Percentiles rank a stretch among this genome's conserved stretches.
Conservation (phyloP, 768 basidiomycete species). For the Chalciporus piperatus region DNA sequence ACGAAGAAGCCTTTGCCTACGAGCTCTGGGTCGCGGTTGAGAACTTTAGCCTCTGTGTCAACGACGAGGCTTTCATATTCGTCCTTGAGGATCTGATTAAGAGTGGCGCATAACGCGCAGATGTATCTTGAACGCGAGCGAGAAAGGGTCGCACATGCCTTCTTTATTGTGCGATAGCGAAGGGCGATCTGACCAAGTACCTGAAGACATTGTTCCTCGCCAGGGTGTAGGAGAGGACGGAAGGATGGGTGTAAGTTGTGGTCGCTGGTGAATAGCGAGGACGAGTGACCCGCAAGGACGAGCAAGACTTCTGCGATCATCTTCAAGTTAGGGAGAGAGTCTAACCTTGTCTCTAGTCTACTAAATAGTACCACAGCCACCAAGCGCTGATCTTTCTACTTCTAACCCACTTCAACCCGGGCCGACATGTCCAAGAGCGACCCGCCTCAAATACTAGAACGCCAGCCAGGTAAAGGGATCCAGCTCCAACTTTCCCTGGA, state of each 20-base stretch:
- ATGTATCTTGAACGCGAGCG: constrained; percentile 71
- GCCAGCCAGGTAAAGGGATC: constrained; percentile 25
- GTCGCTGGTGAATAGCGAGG: constrained; percentile 72
- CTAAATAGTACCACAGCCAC: too few relatives aligned
- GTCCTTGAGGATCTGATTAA: constrained; percentile 69
- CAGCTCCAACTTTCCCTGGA: constrained; percentile 44
- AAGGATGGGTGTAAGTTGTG: constrained; percentile 63
- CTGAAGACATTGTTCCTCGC: constrained; percentile 83
- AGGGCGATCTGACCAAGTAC: constrained; percentile 71
- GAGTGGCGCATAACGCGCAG: constrained; percentile 70
- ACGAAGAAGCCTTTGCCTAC: constrained; percentile 84
- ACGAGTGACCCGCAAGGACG: constrained; percentile 82
- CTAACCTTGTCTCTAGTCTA: too few relatives aligned
- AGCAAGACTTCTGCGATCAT: constrained; percentile 92
- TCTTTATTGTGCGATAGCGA: constrained; percentile 71
- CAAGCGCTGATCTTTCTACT: too few relatives aligned
- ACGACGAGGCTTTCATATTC: constrained; percentile 82
- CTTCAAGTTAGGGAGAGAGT: too few relatives aligned
- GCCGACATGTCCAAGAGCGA: constrained; percentile 16
- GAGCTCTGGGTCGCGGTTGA: constrained; percentile 68
- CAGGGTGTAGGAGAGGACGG: constrained; percentile 76
- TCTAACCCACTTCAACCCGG: too few relatives aligned
- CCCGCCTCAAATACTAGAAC: constrained; percentile 12
- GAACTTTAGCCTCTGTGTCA: constrained; percentile 75
- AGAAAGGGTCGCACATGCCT: constrained; percentile 48